Percentiles rank a stretch among this genome's conserved stretches.
These are phyloP conservation scores for Candida sp. DNA, from an alignment of 1,139 yeast species.

Conservation along the genomic window DNA sequence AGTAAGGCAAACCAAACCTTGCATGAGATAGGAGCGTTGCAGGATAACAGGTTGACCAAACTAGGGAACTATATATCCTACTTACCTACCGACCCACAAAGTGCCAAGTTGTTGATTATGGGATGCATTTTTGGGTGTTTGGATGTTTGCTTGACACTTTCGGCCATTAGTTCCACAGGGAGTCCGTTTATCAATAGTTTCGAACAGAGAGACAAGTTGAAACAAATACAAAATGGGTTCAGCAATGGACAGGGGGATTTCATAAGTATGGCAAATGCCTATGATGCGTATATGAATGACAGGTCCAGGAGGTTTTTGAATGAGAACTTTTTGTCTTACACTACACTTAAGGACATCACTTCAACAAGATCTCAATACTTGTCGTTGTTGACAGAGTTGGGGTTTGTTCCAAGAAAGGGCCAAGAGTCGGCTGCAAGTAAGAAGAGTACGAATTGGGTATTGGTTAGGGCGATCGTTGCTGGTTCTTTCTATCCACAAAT, in stretches of 20 bases:
- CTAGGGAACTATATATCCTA: slow-evolving; percentile 83
- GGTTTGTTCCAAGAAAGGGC: slow-evolving; percentile 60
- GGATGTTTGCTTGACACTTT: slow-evolving; percentile 74
- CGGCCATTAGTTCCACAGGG: slow-evolving; percentile 76
- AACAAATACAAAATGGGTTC: slow-evolving; percentile 46
- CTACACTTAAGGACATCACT: slow-evolving; percentile 70
- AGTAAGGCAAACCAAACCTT: slow-evolving; percentile 65
- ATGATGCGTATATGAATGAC: slow-evolving; percentile 51
- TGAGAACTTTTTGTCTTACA: slow-evolving; percentile 66
- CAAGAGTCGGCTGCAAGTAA: slow-evolving; percentile 46
- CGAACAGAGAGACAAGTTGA: slow-evolving; percentile 70
- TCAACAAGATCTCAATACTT: slow-evolving; percentile 73
- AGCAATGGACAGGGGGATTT: slow-evolving; percentile 65
- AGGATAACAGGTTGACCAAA: slow-evolving; percentile 61
- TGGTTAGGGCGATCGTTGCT: slow-evolving; percentile 71
- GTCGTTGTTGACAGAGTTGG: slow-evolving; percentile 72
- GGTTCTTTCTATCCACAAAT: slow-evolving; percentile 86
- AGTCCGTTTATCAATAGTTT: slow-evolving; percentile 68
- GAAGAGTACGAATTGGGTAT: slow-evolving; percentile 50
- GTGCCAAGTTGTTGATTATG: slow-evolving; percentile 80
- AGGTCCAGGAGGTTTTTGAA: slow-evolving; percentile 55
- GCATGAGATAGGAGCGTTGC: slow-evolving; percentile 74
- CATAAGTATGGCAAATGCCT: slow-evolving; percentile 63
- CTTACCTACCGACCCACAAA: slow-evolving; percentile 85
- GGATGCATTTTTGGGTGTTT: slow-evolving; percentile 86